Percentiles rank a stretch among this genome's conserved stretches.
phyloP scores from a whole-genome alignment of 352 stramenopile species.

The Phytophthora crassamura region DNA sequence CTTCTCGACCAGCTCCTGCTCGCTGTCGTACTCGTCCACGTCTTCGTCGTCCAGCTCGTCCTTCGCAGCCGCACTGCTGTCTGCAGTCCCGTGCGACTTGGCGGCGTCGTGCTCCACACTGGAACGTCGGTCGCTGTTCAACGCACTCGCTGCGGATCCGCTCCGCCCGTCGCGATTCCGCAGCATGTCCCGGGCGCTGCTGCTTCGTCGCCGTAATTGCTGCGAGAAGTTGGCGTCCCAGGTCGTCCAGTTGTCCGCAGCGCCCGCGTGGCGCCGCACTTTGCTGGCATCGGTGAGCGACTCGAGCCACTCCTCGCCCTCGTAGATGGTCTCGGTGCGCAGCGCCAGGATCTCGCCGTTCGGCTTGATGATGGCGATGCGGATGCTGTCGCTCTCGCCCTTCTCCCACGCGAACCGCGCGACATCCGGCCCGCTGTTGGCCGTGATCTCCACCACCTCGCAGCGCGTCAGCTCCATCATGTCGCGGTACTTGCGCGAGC shows the following conservation, averaged over 20 bases:
- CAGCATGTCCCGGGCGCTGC: constrained; percentile 32
- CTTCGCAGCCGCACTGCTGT: neutral
- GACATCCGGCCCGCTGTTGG: constrained; percentile 51
- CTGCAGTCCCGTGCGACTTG: constrained; percentile 9
- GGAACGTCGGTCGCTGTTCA: constrained; percentile 29
- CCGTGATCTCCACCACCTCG: constrained; percentile 71
- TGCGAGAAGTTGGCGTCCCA: constrained; percentile 54
- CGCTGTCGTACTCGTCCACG: constrained; percentile 29
- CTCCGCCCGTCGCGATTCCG: constrained; percentile 22
- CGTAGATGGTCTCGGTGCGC: constrained; percentile 80
- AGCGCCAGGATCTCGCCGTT: constrained; percentile 76
- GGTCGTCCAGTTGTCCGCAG: constrained; percentile 24
- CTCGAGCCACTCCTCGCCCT: constrained; percentile 85
- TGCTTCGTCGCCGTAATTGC: constrained; percentile 40
- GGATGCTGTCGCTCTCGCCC: constrained; percentile 57
- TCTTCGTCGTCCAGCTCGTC: constrained; percentile 33
- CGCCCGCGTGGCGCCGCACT: constrained; percentile 36
- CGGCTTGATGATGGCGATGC: constrained; percentile 73
- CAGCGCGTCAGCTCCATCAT: constrained; percentile 80
- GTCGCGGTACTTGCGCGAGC: constrained; percentile 71
- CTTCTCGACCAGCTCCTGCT: constrained; percentile 49
- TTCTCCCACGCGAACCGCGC: constrained; percentile 66
- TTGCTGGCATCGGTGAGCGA: constrained; percentile 76
- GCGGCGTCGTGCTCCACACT: constrained; percentile 20
- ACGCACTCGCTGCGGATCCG: constrained; percentile 21